These are phyloP conservation scores for Fomitopsis schrenkii DNA, from an alignment of 1,284 basidiomycete genomes.

Conservation along the genomic window DNA sequence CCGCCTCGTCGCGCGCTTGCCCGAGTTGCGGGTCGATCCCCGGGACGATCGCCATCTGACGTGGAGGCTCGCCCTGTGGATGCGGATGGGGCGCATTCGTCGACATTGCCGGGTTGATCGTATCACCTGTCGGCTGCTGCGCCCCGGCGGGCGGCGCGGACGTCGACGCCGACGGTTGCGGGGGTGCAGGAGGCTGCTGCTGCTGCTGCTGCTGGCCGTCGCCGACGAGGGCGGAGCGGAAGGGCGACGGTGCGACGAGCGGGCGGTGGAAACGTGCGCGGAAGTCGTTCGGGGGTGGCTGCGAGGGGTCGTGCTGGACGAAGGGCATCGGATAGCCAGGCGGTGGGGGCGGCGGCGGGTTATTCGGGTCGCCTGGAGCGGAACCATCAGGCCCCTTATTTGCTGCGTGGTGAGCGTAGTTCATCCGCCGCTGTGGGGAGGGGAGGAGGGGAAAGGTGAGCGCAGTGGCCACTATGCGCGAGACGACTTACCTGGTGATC, in stretches of 20 bases:
- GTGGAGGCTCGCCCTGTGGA: constrained; percentile 20
- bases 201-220: constrained; percentile 11
- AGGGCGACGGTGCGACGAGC: constrained; percentile 62
- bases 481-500: constrained; percentile 58
- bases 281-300: constrained; percentile 50
- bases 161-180: constrained; percentile 27
- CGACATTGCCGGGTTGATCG: constrained; percentile 47
- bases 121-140: constrained; percentile 22
- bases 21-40: constrained; percentile 32
- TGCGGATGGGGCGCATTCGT: constrained; percentile 5
- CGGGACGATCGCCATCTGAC: constrained; percentile 5
- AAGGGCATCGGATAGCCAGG: constrained; percentile 31
- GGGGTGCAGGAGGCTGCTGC: background rate
- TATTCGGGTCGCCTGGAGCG: background rate
- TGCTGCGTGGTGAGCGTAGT: constrained; percentile 56
- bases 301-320: constrained; percentile 21
- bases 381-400: constrained; percentile 31
- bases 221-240: constrained; percentile 36
- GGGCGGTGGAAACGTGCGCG: constrained; percentile 67
- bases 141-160: constrained; percentile 26
- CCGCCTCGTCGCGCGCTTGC: constrained; percentile 34
- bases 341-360: constrained; percentile 26
- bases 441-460: constrained; percentile 5
- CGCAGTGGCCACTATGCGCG: constrained; percentile 3
- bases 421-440: constrained; percentile 50